A percentile compares a stretch with the other conserved stretches of the same genome.
These are phyloP conservation scores for Lasiodiplodia sp. DNA, from an alignment of 2,329 filamentous ascomycete genomes.

Conservation along the genomic window DNA sequence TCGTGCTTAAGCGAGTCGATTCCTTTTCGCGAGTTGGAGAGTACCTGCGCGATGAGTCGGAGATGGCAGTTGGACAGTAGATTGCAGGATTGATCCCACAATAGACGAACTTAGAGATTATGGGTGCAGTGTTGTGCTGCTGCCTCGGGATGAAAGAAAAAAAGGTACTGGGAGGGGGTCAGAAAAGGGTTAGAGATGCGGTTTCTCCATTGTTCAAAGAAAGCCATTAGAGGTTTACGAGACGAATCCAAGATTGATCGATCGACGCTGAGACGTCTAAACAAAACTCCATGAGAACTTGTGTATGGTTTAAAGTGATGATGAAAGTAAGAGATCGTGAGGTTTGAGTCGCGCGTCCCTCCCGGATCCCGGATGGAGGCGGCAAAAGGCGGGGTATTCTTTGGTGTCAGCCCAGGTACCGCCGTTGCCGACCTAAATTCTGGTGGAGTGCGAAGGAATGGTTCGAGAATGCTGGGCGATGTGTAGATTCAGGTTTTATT, in stretches of 20 bases:
- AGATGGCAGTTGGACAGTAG: neutral
- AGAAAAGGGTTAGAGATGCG: neutral
- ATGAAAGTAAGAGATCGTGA: neutral
- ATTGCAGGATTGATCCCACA: neutral
- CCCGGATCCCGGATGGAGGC: constrained; percentile 8
- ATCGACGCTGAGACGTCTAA: neutral
- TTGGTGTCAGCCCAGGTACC: neutral
- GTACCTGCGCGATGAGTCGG: neutral
- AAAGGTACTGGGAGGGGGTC: neutral
- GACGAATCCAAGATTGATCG: neutral
- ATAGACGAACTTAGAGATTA: constrained; percentile 15
- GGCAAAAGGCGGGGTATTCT: constrained; percentile 14
- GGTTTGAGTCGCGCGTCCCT: neutral
- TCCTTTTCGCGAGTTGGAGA: neutral
- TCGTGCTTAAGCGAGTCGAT: constrained; percentile 1
- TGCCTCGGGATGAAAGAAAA: neutral
- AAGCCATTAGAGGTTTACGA: constrained; percentile 9
- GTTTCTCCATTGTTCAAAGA: neutral
- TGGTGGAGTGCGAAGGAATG: neutral
- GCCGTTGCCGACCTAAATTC: neutral
- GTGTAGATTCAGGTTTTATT: neutral
- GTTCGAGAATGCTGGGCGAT: neutral
- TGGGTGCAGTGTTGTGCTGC: neutral
- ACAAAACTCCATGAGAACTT: neutral
- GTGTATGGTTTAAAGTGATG: too few species aligned